Evolutionary conservation across 2,329 filamentous ascomycete species (phyloP).

Genomic region (Stachybotrys elegans): DNA sequence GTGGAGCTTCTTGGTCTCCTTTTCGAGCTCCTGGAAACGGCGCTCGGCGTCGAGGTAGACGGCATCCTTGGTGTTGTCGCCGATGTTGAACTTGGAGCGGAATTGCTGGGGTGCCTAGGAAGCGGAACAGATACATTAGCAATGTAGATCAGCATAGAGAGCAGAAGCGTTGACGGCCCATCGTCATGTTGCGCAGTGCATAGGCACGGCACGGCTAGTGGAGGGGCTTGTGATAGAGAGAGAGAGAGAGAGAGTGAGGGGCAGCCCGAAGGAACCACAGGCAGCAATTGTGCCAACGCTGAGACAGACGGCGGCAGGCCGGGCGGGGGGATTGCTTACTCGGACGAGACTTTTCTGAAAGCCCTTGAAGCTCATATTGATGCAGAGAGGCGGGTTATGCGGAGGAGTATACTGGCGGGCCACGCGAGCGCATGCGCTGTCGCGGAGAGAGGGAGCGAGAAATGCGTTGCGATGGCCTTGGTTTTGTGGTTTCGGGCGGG

Average conservation of each 20-base stretch:
- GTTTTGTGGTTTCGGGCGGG: too few species aligned
- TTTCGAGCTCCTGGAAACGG: constrained; percentile 89
- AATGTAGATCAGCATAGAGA: too few species aligned
- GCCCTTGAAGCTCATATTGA: constrained; percentile 90
- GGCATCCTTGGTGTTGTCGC: constrained; percentile 90
- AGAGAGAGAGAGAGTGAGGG: constrained; percentile 16
- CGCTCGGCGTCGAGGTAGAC: constrained; percentile 94
- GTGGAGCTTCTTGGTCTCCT: constrained; percentile 92
- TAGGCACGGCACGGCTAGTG: too few species aligned
- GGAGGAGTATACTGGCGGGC: neutral
- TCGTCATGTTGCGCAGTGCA: too few species aligned
- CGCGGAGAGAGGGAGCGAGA: too few species aligned
- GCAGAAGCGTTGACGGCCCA: too few species aligned
- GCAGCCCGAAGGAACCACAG: constrained; percentile 29
- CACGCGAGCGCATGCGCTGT: constrained; percentile 7
- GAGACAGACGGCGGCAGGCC: too few species aligned
- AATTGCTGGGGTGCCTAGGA: constrained; percentile 87
- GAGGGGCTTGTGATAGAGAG: too few species aligned
- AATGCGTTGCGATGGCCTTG: too few species aligned
- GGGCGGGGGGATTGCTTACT: constrained; percentile 62
- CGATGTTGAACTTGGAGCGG: constrained; percentile 89
- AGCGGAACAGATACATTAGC: too few species aligned
- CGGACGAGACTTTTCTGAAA: constrained; percentile 85
- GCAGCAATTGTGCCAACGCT: too few species aligned
- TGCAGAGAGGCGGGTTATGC: constrained; percentile 9